Evolutionary conservation across 2,329 filamentous ascomycete species (phyloP), one percentile per base, ranked within the genome.

Genomic region (Blastomyces parvus): DNA sequence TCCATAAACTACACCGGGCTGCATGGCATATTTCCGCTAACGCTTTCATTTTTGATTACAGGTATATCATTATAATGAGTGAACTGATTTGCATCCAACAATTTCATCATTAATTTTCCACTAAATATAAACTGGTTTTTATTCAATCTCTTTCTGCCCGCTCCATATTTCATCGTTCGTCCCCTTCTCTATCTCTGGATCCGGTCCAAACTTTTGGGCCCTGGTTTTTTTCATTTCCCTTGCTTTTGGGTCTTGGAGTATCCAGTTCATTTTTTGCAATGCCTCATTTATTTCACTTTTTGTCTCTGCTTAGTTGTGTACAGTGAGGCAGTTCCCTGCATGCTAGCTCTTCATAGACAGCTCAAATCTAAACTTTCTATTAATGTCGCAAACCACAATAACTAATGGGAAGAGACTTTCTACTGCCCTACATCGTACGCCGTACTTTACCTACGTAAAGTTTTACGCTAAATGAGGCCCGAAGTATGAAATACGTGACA

Each of bases 1-100:
- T 25, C 30, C 57, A n/a, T 44, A 8, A 17, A 55, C 48, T 22
- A 8, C 46, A 55, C 36, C 33, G 14, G 22, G 5, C 22, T 22
- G 5, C 19, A 17, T 27, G 3, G n/a, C 33, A 46, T 14, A 22
- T 59, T 44, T 53, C 33, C 19, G 36, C 64, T 66, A 66, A 68
- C 59, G 3, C 19, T 13, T 48, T 8, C n/a, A 19, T 42, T n/a
- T 9, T 22, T 9, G 33, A 42, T 40, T 55, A 14, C 67, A 94
- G 90, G 87, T 94, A 66, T 95, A 91, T 76, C 90, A 95, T 76
- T 93, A 91, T 80, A 93, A 95, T 74, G 90, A 95, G 80, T 93
- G 83, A 81, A 71, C 55, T 48, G 27, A 59, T 55, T 53, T 55
- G 42, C 46, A 46, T 46, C 42, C 44, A 14, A n/a, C 5, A 22